Evolutionary conservation across 1,284 basidiomycete species (phyloP), one percentile per base, ranked within the genome.

Genomic region (Peniophora sp.): DNA sequence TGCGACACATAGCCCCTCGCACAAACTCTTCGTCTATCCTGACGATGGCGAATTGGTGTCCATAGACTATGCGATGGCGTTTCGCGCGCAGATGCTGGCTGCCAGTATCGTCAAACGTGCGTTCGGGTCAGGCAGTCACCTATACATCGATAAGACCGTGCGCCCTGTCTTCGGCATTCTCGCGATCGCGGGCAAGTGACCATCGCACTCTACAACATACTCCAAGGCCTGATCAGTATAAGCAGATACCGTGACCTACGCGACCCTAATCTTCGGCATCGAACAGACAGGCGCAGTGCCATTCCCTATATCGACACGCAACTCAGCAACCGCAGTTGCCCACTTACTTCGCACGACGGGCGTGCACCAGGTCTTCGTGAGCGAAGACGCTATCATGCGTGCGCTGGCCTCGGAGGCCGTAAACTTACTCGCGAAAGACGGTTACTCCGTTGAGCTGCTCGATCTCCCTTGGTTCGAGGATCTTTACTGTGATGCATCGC

Each of bases 241-340:
- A 43, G 45, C 55, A 68, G 69, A 71, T 51, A 56, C 64, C 17
- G 60, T 70, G 48, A 65, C 64, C 0, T 69, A 65, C 53, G 61
- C 61, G 32, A 57, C 60, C 12, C 50, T 61, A 16, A 52, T 63
- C 12, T 39, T 59, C 19, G 67, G 66, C 17, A 59, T 68, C 14
- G 49, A 61, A 44, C 58, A 55, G 22, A 59, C 63, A 2, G 68
- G 67, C 1, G 64, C 56, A 53, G 52, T 52, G 1, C 53, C 57
- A 3, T 73, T 73, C 55, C 61, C 66, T 1, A 61, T 74, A 17
- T 74, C 72, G 1, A 65, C 68, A 2, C 63, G 71, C 27, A 73
- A 74, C 53, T 69, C 67, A 0, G 52, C 63, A 16, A 52, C 58
- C 1, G 70, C 66, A 0, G 54, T 72, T 2, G 64, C 61, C 2